phyloP scores from a whole-genome alignment of 2,329 filamentous ascomycete species.

The Taxawa tesnikishii region DNA sequence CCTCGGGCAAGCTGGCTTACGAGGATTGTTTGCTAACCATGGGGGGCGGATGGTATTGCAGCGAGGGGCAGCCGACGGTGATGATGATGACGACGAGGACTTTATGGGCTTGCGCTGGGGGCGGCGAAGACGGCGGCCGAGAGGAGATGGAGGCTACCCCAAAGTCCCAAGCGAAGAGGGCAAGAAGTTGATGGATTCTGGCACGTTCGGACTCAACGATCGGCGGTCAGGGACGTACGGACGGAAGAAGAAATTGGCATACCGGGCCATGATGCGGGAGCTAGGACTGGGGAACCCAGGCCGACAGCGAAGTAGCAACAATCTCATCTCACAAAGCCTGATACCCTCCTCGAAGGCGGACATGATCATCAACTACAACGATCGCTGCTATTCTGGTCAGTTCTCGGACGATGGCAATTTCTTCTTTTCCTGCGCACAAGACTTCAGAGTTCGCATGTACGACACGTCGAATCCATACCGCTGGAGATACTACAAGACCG shows the following conservation, averaged over 20 bases:
- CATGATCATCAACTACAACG: constrained; percentile 75
- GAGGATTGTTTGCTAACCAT: constrained; percentile 35
- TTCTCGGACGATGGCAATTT: constrained; percentile 97
- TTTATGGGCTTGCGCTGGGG: constrained; percentile 29
- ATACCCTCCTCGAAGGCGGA: constrained; percentile 70
- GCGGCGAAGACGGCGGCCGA: constrained; percentile 33
- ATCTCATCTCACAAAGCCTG: constrained; percentile 56
- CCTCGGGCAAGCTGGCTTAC: constrained; percentile 40
- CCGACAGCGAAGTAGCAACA: constrained; percentile 47
- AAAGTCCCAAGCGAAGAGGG: constrained; percentile 73
- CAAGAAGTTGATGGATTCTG: constrained; percentile 65
- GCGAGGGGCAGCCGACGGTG: constrained; percentile 17
- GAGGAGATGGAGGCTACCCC: constrained; percentile 50
- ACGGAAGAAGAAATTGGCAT: constrained; percentile 51
- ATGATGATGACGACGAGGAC: constrained; percentile 27
- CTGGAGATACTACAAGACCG: constrained; percentile 91
- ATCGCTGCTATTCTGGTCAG: constrained; percentile 85
- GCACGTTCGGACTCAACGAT: constrained; percentile 63
- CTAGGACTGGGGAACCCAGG: constrained; percentile 54
- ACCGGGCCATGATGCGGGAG: constrained; percentile 68
- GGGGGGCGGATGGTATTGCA: too few relatives aligned
- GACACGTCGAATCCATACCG: constrained; percentile 91
- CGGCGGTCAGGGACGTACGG: constrained; percentile 19
- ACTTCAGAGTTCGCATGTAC: constrained; percentile 93
- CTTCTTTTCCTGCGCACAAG: constrained; percentile 84